Evolutionary conservation across 257 asterid species (phyloP).

Genomic region (Agastache rugosa): DNA sequence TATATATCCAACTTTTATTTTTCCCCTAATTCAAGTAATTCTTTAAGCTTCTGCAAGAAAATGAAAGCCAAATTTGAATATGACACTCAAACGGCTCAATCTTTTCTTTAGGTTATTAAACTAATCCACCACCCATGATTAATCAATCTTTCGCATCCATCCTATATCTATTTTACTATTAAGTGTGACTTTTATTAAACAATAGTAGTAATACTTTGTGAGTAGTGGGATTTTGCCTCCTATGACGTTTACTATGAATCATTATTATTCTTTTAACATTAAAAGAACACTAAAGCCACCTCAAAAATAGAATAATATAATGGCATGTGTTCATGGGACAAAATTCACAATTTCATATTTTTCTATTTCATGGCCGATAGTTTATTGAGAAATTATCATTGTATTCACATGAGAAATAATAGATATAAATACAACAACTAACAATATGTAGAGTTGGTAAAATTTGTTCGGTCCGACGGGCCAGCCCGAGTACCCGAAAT

Average conservation of each 20-base stretch:
- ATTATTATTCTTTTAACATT: slow-evolving; percentile 1
- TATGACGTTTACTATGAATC: slow-evolving; percentile 12
- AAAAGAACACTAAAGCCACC: too few relatives aligned
- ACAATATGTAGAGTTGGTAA: too few relatives aligned
- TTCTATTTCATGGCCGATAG: background rate
- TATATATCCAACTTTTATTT: background rate
- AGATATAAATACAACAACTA: too few relatives aligned
- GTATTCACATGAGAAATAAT: background rate
- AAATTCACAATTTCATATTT: slow-evolving; percentile 8
- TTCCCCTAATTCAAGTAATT: background rate
- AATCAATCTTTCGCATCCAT: slow-evolving; percentile 37
- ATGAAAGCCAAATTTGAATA: background rate
- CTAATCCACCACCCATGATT: slow-evolving; percentile 35
- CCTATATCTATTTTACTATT: slow-evolving; percentile 2
- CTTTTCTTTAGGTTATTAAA: slow-evolving; percentile 19
- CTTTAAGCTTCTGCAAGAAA: slow-evolving; percentile 18
- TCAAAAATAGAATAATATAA: background rate
- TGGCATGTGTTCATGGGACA: slow-evolving; percentile 22
- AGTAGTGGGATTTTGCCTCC: slow-evolving; percentile 41
- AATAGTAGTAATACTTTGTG: slow-evolving; percentile 31
- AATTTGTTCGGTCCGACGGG: too few relatives aligned
- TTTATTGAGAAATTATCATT: background rate
- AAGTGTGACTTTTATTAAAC: slow-evolving; percentile 12
- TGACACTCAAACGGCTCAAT: background rate
- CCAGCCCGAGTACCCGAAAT: too few relatives aligned